Evolutionary conservation across 257 asterid species (phyloP).

Genomic region (Nicotiana knightiana): DNA sequence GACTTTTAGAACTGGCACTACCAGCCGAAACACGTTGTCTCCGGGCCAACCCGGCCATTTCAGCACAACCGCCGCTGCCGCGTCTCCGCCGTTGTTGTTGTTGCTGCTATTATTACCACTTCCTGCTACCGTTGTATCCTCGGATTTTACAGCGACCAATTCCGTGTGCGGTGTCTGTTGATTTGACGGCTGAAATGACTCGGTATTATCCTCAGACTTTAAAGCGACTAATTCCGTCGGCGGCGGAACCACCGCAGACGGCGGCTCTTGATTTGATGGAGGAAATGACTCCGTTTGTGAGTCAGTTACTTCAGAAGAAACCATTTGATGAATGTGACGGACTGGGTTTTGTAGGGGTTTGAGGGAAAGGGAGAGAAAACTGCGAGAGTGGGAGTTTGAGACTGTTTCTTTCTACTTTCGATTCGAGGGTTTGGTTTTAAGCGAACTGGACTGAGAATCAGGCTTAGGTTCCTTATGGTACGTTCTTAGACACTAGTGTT

Average conservation of each 20-base stretch:
- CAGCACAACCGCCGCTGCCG: slow-evolving; percentile 15
- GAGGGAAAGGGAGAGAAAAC: neutral
- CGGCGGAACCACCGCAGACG: neutral
- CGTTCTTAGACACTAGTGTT: no score
- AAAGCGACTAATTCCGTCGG: neutral
- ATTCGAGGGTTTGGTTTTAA: no score
- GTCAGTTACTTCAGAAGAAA: slow-evolving; percentile 3
- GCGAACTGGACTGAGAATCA: no score
- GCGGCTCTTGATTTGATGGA: neutral
- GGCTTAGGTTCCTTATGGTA: no score
- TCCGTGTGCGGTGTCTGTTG: no score
- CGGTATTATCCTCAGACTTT: no score
- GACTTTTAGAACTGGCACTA: slow-evolving; percentile 71
- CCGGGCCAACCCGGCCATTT: slow-evolving; percentile 98
- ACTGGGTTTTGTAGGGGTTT: neutral
- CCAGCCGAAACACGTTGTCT: slow-evolving; percentile 52
- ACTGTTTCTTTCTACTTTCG: no score
- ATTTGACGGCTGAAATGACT: no score
- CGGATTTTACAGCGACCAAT: no score
- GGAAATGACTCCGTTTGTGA: neutral
- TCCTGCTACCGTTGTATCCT: no score
- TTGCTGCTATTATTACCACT: no score
- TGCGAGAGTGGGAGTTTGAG: no score
- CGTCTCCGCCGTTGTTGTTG: neutral
- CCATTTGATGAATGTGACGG: neutral